These are phyloP conservation scores for Cytospora mali DNA, from an alignment of 2,329 filamentous ascomycete species.

Conservation along the genomic window DNA sequence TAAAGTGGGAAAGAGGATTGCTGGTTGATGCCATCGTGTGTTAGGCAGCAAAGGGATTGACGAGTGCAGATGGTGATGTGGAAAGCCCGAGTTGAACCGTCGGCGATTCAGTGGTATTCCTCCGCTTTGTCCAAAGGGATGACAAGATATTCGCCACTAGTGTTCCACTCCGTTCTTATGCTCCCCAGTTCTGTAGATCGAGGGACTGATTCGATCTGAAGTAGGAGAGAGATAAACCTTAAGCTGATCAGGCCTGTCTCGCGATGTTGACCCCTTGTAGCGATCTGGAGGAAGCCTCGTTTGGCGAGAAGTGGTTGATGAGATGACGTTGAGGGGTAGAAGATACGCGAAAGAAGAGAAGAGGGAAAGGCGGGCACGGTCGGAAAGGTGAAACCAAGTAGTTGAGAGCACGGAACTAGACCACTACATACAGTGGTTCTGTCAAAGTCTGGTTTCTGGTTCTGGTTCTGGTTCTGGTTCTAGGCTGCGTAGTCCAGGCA, in stretches of 20 bases:
- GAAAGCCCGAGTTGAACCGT: neutral
- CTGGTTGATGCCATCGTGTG: constrained; percentile 54
- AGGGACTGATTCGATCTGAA: neutral
- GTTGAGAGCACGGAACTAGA: neutral
- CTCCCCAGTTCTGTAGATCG: neutral
- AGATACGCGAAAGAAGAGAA: neutral
- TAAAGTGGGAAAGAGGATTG: constrained; percentile 58
- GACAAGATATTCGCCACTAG: constrained; percentile 20
- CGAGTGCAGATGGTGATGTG: constrained; percentile 5
- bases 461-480: neutral
- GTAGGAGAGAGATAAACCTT: neutral
- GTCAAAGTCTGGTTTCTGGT: too few relatives aligned
- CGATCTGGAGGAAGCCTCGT: neutral
- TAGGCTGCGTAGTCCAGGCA: neutral
- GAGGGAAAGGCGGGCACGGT: neutral
- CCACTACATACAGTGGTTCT: too few relatives aligned
- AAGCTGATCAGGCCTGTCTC: neutral
- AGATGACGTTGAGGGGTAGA: neutral
- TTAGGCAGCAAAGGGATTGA: constrained; percentile 1
- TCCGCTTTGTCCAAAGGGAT: constrained; percentile 16
- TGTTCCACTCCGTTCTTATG: constrained; percentile 3
- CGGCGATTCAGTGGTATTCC: constrained; percentile 7
- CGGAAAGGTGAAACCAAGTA: neutral
- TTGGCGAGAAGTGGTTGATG: neutral
- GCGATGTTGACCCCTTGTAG: neutral